These are phyloP conservation scores for Breynia disticha DNA, from an alignment of 441 rosid species.

Conservation along the genomic window DNA sequence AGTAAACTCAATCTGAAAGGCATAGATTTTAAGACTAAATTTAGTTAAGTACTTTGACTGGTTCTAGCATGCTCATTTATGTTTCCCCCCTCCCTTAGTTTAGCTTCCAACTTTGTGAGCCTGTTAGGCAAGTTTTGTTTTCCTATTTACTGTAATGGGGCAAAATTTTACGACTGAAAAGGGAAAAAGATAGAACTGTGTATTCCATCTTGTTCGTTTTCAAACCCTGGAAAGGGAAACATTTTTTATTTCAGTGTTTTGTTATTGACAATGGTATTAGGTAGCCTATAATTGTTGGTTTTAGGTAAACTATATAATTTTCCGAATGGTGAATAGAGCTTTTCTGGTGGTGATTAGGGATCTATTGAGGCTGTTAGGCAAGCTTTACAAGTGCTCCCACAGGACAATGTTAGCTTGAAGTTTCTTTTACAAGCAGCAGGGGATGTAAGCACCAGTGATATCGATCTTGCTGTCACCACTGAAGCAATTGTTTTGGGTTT, in stretches of 20 bases:
- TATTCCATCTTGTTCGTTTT: neutral
- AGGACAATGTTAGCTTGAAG: constrained; percentile 76
- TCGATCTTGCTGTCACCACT: constrained; percentile 88
- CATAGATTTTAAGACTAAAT: too few species aligned
- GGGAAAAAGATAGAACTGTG: neutral
- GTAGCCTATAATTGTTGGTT: constrained; percentile 3
- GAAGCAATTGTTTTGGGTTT: constrained; percentile 83
- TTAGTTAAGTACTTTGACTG: too few species aligned
- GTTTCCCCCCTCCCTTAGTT: too few species aligned
- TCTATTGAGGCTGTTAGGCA: constrained; percentile 91
- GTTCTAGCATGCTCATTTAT: too few species aligned
- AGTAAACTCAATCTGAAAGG: too few species aligned
- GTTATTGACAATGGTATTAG: constrained; percentile 1
- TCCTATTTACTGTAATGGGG: too few species aligned
- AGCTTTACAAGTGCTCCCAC: constrained; percentile 89
- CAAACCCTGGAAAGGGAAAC: neutral
- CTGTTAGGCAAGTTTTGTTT: too few species aligned
- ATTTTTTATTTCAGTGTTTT: neutral
- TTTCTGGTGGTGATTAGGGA: constrained; percentile 51
- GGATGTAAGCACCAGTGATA: constrained; percentile 75
- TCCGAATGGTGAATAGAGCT: constrained; percentile 10
- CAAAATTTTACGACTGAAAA: too few species aligned
- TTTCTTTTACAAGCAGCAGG: constrained; percentile 88
- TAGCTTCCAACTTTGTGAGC: too few species aligned
- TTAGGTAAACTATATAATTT: neutral